Evolutionary conservation across 2,329 filamentous ascomycete genomes (phyloP), one percentile per base, ranked within the genome.

Genomic region (Erysiphe pulchra): DNA sequence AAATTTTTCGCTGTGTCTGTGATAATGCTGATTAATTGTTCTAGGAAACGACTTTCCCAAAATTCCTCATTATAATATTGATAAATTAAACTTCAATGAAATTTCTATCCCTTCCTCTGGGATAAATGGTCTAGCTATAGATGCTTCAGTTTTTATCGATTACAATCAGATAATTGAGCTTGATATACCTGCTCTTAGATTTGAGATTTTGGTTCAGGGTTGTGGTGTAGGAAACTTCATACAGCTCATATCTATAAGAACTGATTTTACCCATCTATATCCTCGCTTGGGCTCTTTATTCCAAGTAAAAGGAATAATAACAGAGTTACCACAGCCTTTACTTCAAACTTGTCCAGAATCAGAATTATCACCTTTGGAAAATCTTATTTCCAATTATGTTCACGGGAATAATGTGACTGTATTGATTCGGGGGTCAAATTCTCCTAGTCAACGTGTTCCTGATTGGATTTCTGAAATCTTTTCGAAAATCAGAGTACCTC

Each of bases 171-270:
- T n/a, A 12, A 60, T 98, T 44, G 71, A 77, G 48, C 64, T 94
- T 45, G 70, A 73, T 18, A 65, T 94, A 17, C 90, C 90, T 12
- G 67, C 79, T 34, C 73, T 95, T 47, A 76, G 73, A 0, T 94
- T 95, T 56, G 77, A 86, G 50, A 74, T 95, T 30, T 66, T 93
- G 42, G 77, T 95, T 6, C 77, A 83, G 39, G 84, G 84, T 50
- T 98, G 90, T 61, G 67, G 71, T 24, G 65, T 71, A 4, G 65
- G 72, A 18, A 76, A 90, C 47, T 71, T 77, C 3, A 90, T 98
- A 54, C 67, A 75, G 51, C 70, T 95, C 46, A 86, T 83, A 2
- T 74, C 80, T 54, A 84, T 82, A 8, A 67, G 68, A 16, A 92
- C 83, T 0, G 68, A 70, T 16, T 62, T 67, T 36, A 64, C 93